A percentile compares a stretch with the other conserved stretches of the same genome.
Conservation (phyloP, 1,284 basidiomycete species). For the Leccinum discolor region DNA sequence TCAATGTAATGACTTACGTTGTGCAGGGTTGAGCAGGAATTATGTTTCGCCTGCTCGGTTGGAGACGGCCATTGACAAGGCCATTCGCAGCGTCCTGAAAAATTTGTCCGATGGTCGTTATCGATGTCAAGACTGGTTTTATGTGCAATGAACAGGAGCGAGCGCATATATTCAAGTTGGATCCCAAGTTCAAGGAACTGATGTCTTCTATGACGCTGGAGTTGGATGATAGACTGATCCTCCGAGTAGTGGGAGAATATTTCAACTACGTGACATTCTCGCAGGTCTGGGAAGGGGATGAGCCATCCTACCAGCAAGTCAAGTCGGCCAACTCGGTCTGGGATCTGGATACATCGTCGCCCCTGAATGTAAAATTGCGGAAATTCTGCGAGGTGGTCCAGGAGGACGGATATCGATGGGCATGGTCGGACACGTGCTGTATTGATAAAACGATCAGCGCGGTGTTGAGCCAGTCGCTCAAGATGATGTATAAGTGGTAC, state of each 20-base stretch:
- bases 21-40: neutral
- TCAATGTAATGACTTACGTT: neutral
- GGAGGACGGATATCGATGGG: neutral
- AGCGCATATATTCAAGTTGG: neutral
- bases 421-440: conserved; percentile 4
- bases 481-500: conserved; percentile 7
- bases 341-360: neutral
- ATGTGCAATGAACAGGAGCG: neutral
- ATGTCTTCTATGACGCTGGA: neutral
- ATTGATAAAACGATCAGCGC: conserved; percentile 6
- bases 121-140: conserved; percentile 9
- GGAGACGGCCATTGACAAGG: neutral
- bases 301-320: neutral
- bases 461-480: conserved; percentile 4
- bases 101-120: neutral
- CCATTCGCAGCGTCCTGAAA: neutral
- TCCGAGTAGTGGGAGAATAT: neutral
- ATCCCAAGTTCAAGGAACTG: neutral
- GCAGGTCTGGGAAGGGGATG: conserved; percentile 1
- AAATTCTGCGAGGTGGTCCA: neutral
- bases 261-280: conserved; percentile 10
- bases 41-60: neutral
- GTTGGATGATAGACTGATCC: neutral
- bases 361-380: neutral
- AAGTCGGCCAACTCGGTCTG: neutral